Evolutionary conservation across 1,139 yeast genomes (phyloP).

Genomic region (Suhomyces coccinellae): DNA sequence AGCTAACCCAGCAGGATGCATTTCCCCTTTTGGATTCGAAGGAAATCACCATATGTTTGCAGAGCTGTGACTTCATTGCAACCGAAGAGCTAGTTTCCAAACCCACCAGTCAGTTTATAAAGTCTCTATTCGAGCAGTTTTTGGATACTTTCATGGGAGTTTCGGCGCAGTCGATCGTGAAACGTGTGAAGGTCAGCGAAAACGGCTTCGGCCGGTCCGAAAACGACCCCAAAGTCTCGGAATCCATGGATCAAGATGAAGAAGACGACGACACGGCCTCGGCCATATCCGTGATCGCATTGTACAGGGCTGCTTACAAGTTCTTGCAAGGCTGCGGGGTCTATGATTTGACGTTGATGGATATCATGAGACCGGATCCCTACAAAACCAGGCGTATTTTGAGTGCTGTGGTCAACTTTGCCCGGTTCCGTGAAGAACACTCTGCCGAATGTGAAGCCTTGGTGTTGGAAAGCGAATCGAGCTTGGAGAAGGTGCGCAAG

Average conservation of each 20-base stretch:
- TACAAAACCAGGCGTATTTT: slow-evolving; percentile 61
- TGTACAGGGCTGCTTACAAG: slow-evolving; percentile 59
- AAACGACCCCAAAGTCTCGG: slow-evolving; percentile 6
- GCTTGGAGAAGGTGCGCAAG: slow-evolving; percentile 39
- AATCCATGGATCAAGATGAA: slow-evolving; percentile 13
- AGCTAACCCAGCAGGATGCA: slow-evolving; percentile 27
- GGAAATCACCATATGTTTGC: slow-evolving; percentile 64
- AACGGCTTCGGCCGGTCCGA: slow-evolving; percentile 4
- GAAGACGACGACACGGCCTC: slow-evolving; percentile 35
- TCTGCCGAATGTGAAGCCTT: slow-evolving; percentile 65
- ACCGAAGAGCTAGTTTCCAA: slow-evolving; percentile 61
- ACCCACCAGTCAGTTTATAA: slow-evolving; percentile 67
- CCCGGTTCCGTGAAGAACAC: slow-evolving; percentile 78
- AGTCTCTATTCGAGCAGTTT: slow-evolving; percentile 65
- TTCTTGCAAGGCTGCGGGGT: slow-evolving; percentile 76
- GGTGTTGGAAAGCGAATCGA: slow-evolving; percentile 54
- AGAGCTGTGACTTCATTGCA: slow-evolving; percentile 62
- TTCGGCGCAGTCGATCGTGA: slow-evolving; percentile 18
- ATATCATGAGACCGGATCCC: slow-evolving; percentile 66
- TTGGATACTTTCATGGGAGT: slow-evolving; percentile 66
- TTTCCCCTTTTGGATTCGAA: slow-evolving; percentile 69
- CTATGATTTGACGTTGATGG: slow-evolving; percentile 72
- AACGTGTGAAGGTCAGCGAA: slow-evolving; percentile 4
- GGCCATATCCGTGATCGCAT: slow-evolving; percentile 39
- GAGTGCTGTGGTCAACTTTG: slow-evolving; percentile 85